Base-by-base conservation (phyloP, 2,329 filamentous ascomycete genomes). In the Diaporthe sp. region DNA sequence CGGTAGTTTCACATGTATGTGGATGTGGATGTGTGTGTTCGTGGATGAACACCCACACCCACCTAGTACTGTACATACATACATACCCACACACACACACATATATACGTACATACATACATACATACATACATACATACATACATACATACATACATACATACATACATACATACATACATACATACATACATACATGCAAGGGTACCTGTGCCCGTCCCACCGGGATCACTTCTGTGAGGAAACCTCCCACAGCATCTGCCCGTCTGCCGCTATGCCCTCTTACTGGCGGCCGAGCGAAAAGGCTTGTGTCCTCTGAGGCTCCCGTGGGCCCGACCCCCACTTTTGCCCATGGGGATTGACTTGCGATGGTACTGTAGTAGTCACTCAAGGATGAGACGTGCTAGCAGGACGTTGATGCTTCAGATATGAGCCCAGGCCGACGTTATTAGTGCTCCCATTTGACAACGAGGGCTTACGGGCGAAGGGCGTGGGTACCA, bases 311-410 rank as follows among this genome's bases (percentile, higher is more conserved):
- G 39, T 39, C n/a, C 7, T 28, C 28, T 55, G 46, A 70, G 65
- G 46, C 65, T 70, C 65, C 22, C 31, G 25, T 42, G 34, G 31
- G 31, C 49, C 65, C 31, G 15, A 28, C 65, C 65, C 49, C 65
- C 65, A 70, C 65, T 42, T 28, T 65, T 34, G 17, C 28, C 65
- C 22, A 55, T 53, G 31, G 31, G 46, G 46, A 55, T 15, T 28
- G 61, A 46, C 61, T 31, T 22, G 61, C 4, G 46, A 22, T 55
- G 46, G 49, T 10, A 55, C 22, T 31, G 12, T 68, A 31, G 49
- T 10, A 55, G n/a, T 31, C 65, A 70, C 65, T 70, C 34, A 15
- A 70, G 19, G 65, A 70, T 70, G 46, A 70, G 65, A 70, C 65
- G 49, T 70, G 34, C 46, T 70, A 53, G 65, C 9, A 42, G 17